These are phyloP conservation scores for Lichtheimia ornata DNA, from an alignment of 371 early-diverging fungal species.

Conservation along the genomic window DNA sequence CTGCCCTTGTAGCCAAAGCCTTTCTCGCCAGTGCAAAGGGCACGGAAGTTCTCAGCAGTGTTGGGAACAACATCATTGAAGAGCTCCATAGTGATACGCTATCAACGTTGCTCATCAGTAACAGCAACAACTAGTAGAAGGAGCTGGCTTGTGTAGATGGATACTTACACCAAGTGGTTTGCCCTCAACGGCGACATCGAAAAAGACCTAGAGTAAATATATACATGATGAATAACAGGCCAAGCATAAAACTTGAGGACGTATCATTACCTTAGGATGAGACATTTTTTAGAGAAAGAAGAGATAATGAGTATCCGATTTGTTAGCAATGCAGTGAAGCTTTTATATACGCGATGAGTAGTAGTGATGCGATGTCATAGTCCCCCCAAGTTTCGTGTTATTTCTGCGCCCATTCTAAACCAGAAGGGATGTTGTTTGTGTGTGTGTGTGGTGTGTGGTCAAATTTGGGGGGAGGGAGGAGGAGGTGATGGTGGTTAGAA, in stretches of 20 bases:
- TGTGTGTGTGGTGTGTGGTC: too few relatives aligned
- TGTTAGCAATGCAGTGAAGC: too few relatives aligned
- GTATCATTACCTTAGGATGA: slow-evolving; percentile 17
- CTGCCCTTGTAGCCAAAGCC: slow-evolving; percentile 86
- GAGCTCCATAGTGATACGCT: slow-evolving; percentile 67
- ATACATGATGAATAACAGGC: not conserved
- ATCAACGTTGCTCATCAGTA: slow-evolving; percentile 61
- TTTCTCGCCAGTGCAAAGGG: slow-evolving; percentile 77
- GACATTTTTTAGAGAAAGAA: slow-evolving; percentile 14
- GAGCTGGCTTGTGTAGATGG: not conserved
- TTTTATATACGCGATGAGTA: slow-evolving; percentile 2
- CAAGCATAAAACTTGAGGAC: not conserved
- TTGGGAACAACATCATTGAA: slow-evolving; percentile 92
- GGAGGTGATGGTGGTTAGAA: too few relatives aligned
- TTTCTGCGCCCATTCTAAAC: too few relatives aligned
- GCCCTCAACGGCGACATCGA: slow-evolving; percentile 58
- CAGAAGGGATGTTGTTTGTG: too few relatives aligned
- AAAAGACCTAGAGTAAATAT: slow-evolving; percentile 48
- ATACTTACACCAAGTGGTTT: slow-evolving; percentile 57
- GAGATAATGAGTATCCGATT: not conserved
- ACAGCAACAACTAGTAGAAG: slow-evolving; percentile 4
- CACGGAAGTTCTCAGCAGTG: slow-evolving; percentile 98
- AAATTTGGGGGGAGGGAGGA: too few relatives aligned
- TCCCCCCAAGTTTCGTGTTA: too few relatives aligned
- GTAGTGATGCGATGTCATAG: too few relatives aligned